Conservation (phyloP, 2,329 filamentous ascomycete species). For the Ceratocystis destructans region DNA sequence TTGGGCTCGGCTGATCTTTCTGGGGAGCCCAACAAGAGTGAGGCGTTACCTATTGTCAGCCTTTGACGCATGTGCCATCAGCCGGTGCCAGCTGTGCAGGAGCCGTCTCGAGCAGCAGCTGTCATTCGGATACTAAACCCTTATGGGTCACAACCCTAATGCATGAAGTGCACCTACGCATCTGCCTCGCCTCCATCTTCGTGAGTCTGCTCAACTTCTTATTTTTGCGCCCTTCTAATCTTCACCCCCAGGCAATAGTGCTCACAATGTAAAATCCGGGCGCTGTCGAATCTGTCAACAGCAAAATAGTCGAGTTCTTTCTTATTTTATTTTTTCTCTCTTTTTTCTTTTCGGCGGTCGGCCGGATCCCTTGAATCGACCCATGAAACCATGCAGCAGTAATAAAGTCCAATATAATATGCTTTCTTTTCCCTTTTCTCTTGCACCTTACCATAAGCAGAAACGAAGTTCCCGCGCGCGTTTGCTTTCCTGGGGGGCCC, state of each 20-base stretch:
- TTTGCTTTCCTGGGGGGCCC: not conserved
- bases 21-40: not conserved
- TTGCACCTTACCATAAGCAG: not conserved
- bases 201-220: not conserved
- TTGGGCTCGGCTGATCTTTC: too few species aligned
- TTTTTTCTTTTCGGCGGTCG: not conserved
- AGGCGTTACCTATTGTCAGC: not conserved
- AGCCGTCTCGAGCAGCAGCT: too few species aligned
- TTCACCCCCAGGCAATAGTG: not conserved
- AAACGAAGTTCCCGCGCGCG: conserved; percentile 7
- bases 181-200: not conserved
- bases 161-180: too few species aligned
- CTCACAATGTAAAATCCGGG: not conserved
- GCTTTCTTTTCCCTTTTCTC: not conserved
- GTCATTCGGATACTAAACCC: too few species aligned
- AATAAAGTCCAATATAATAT: not conserved
- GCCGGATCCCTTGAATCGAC: not conserved
- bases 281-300: not conserved
- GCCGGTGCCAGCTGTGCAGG: too few species aligned
- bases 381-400: not conserved
- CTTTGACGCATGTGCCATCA: not conserved
- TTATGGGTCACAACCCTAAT: too few species aligned
- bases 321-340: too few species aligned
- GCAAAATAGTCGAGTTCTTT: not conserved
- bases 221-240: not conserved